phyloP scores from a whole-genome alignment of 83 land plant species.

The Isoetes engelmannii region DNA sequence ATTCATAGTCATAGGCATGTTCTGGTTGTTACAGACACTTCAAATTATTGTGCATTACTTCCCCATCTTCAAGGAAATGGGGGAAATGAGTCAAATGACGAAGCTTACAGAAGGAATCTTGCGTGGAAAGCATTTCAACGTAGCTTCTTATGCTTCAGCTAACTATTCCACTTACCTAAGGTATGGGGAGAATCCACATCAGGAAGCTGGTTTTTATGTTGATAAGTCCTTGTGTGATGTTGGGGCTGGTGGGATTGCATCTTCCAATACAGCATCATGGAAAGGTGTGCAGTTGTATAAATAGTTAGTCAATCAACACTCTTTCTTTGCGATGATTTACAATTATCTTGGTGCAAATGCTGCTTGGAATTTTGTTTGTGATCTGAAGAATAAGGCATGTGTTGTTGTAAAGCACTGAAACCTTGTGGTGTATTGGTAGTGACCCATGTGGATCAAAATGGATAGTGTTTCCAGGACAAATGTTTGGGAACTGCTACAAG shows the following conservation, averaged over 20 bases:
- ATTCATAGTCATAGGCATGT: constrained; percentile 94
- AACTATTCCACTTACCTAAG: constrained; percentile 75
- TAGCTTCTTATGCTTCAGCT: constrained; percentile 87
- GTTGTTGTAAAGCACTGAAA: constrained; percentile 97
- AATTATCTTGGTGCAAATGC: constrained; percentile 99
- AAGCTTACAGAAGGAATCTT: constrained; percentile 55
- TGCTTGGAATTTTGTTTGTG: constrained; percentile 99
- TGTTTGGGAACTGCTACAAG: too few relatives aligned
- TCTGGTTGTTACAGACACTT: constrained; percentile 77
- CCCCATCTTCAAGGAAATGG: constrained; percentile 50
- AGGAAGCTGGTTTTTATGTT: constrained; percentile 88
- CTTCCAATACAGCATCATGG: constrained; percentile 97
- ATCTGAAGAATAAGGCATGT: constrained; percentile 76
- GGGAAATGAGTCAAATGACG: too few relatives aligned
- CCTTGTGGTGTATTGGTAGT: constrained; percentile 99
- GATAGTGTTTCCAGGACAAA: too few relatives aligned
- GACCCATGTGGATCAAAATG: too few relatives aligned
- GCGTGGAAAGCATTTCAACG: constrained; percentile 99
- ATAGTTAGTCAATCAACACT: too few relatives aligned
- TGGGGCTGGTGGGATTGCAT: constrained; percentile 91
- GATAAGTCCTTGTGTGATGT: constrained; percentile 68
- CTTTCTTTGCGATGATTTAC: too few relatives aligned
- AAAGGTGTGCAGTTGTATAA: constrained; percentile 46
- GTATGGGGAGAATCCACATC: constrained; percentile 99
- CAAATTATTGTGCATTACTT: constrained; percentile 69